Percentiles rank a stretch among this genome's conserved stretches.
These are phyloP conservation scores for Peribolospora baueri DNA, from an alignment of 768 basidiomycete species.

Conservation along the genomic window DNA sequence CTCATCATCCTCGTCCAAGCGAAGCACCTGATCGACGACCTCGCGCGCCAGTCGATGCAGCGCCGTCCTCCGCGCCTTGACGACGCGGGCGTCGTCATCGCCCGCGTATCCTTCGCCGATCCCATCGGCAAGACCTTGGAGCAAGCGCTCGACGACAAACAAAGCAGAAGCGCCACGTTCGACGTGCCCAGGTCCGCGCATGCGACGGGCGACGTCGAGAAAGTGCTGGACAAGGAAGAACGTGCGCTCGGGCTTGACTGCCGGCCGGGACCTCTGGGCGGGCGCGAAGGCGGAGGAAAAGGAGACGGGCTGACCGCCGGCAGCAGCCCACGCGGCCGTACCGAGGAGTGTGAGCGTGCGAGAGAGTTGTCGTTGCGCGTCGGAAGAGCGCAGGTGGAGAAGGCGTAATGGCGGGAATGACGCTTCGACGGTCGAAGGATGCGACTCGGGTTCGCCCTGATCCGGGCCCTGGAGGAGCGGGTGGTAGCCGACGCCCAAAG, in stretches of 20 bases:
- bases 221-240: conserved; percentile 57
- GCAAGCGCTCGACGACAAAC: conserved; percentile 54
- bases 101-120: neutral
- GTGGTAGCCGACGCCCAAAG: neutral
- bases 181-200: conserved; percentile 24
- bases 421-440: neutral
- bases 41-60: conserved; percentile 1
- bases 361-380: conserved; percentile 1
- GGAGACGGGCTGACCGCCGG: conserved; percentile 26
- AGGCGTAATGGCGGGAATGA: conserved; percentile 15
- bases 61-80: neutral
- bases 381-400: conserved; percentile 12
- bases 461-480: neutral
- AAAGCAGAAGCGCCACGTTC: conserved; percentile 37
- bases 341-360: neutral
- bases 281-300: conserved; percentile 34
- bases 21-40: conserved; percentile 27
- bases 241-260: conserved; percentile 37
- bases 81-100: neutral
- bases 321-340: neutral
- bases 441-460: neutral
- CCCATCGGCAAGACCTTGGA: conserved; percentile 42
- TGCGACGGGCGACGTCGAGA: conserved; percentile 35
- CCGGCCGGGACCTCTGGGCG: conserved; percentile 18
- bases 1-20: conserved; percentile 38